Base-by-base conservation (phyloP, 768 basidiomycete genomes). In the Collybia sordida region DNA sequence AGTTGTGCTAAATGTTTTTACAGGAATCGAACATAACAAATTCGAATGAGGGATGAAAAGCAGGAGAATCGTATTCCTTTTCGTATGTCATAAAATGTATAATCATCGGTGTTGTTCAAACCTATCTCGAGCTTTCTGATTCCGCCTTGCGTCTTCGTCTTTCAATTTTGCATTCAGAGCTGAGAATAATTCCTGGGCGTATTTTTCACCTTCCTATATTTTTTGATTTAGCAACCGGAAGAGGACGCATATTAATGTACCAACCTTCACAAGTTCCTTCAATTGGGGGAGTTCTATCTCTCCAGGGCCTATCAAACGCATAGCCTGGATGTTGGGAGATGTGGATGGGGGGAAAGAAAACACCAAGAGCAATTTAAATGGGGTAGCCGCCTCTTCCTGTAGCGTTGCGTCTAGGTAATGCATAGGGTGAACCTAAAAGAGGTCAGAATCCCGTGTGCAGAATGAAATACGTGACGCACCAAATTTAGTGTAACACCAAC, bases 401-500 rank as follows among this genome's bases (percentile, higher is more conserved):
- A 69, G 61, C 0, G 82, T 83, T 7, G 90, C 90, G 52, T 95
- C 93, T 36, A 94, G 73, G 55, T 86, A 88, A 58, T 88, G 81
- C 3, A 73, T 61, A 3, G 80, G 72, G 2, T 83, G 74, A 31
- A 80, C 66, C 85, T 91, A 37, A 7, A 40, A 5, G 12, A 2
- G 37, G 19, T n/a, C n/a, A 31, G 31, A 40, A 36, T 15, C 36
- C 40, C 12, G 31, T 25, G 3, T 8, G 3, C 40, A 28, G 17
- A 18, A 51, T 24, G 14, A 14, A 41, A 51, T 48, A 14, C n/a
- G 37, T 17, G 19, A 77, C 82, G 11, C 54, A 93, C 90, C 21
- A 92, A 56, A 53, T 93, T 92, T 46, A 94, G 62, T 1, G 90
- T 92, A 21, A 93, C 68, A 52, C 83, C 83, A 3, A 94, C 74